Conservation (phyloP, 176 grass and related monocot genomes). For the Thalia dealbata region DNA sequence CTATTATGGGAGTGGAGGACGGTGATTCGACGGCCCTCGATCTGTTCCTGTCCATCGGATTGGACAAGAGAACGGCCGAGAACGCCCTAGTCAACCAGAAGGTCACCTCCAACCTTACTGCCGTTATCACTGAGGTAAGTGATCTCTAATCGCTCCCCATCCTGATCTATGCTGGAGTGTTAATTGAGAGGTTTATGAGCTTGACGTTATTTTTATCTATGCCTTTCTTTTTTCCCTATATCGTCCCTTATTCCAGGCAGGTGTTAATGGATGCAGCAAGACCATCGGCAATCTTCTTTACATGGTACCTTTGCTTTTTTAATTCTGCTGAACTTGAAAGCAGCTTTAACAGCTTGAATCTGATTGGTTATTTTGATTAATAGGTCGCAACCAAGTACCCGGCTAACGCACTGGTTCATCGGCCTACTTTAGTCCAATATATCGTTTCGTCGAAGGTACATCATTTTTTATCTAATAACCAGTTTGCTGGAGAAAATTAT, state of each 20-base stretch:
- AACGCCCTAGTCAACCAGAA: constrained; percentile 78
- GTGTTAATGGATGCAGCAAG: constrained; percentile 50
- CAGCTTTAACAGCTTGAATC: background rate
- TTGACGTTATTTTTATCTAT: background rate
- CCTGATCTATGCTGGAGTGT: background rate
- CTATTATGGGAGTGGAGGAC: constrained; percentile 23
- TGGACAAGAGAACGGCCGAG: constrained; percentile 72
- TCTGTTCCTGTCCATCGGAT: constrained; percentile 63
- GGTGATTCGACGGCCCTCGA: constrained; percentile 21
- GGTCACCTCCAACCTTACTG: constrained; percentile 64
- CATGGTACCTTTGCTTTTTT: constrained; percentile 27
- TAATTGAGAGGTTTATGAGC: background rate
- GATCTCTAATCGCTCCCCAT: background rate
- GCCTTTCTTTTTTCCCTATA: too few relatives aligned
- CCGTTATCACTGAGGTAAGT: constrained; percentile 57
- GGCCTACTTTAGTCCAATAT: constrained; percentile 57
- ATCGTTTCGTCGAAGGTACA: constrained; percentile 56
- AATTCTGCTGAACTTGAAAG: background rate
- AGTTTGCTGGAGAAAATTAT: background rate
- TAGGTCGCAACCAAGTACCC: constrained; percentile 90
- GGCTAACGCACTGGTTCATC: constrained; percentile 70
- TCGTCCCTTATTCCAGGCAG: constrained; percentile 32
- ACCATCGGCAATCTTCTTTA: constrained; percentile 77
- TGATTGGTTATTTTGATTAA: constrained; percentile 6
- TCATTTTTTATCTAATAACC: background rate